Evolutionary conservation across 2,329 filamentous ascomycete species (phyloP).

Genomic region (Exophiala sideris): DNA sequence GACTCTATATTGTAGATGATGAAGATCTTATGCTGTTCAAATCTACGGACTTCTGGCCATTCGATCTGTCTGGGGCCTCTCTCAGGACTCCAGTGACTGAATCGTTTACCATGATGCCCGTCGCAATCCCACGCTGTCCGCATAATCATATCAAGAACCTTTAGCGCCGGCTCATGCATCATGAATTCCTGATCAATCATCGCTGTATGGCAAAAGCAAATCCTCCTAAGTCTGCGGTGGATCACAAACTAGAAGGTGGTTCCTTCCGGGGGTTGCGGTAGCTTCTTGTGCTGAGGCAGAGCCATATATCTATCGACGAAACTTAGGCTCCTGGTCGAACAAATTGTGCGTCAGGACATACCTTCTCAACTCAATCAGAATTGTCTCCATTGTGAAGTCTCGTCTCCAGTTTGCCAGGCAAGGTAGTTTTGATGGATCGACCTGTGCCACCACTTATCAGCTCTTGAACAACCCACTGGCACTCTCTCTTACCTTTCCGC

Average conservation of each 20-base stretch:
- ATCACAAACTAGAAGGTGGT: conserved; percentile 49
- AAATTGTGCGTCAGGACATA: conserved; percentile 38
- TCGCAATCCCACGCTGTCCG: conserved; percentile 5
- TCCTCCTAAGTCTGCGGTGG: conserved; percentile 20
- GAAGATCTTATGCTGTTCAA: too few relatives aligned
- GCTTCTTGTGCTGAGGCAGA: conserved; percentile 84
- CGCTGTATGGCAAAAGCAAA: conserved; percentile 8
- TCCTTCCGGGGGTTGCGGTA: conserved; percentile 88
- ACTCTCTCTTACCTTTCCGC: conserved; percentile 61
- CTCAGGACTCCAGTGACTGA: too few relatives aligned
- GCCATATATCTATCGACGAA: conserved; percentile 77
- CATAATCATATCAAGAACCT: neutral
- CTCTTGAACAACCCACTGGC: neutral
- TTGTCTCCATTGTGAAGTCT: conserved; percentile 92
- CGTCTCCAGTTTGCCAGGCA: conserved; percentile 88
- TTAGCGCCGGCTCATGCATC: conserved; percentile 16
- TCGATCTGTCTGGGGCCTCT: neutral
- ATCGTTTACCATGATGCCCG: conserved; percentile 13
- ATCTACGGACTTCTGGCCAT: neutral
- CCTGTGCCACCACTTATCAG: conserved; percentile 43
- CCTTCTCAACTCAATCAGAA: conserved; percentile 81
- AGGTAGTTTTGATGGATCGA: conserved; percentile 78
- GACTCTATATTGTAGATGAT: too few relatives aligned
- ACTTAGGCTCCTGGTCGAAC: neutral
- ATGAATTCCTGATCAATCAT: conserved; percentile 23